phyloP scores from a whole-genome alignment of 108 stramenopile species.

The Cyclotella atomus region DNA sequence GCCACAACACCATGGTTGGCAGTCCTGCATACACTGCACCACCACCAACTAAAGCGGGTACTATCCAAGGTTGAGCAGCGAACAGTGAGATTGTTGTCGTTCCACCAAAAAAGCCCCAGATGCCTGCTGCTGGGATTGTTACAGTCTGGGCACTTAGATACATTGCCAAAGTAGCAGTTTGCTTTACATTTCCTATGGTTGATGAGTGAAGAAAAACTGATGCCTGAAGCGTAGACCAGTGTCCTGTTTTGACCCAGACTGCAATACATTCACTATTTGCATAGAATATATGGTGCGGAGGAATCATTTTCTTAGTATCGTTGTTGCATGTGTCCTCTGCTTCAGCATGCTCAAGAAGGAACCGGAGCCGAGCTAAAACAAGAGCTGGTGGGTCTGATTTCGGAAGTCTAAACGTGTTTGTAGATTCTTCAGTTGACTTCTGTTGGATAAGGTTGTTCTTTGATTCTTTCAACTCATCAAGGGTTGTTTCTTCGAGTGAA shows the following conservation, averaged over 20 bases:
- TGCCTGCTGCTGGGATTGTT: constrained; percentile 72
- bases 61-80: constrained; percentile 61
- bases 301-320: constrained; percentile 32
- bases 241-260: constrained; percentile 66
- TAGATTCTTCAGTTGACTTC: not conserved
- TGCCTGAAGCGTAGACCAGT: constrained; percentile 50
- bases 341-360: constrained; percentile 54
- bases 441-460: not conserved
- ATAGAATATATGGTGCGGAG: constrained; percentile 74
- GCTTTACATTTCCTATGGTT: constrained; percentile 75
- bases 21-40: constrained; percentile 70
- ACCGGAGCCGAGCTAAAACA: constrained; percentile 61
- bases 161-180: constrained; percentile 69
- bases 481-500: not conserved
- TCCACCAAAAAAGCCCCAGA: constrained; percentile 77
- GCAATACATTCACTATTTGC: constrained; percentile 90
- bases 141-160: constrained; percentile 64
- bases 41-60: constrained; percentile 76
- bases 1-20: constrained; percentile 59
- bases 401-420: constrained; percentile 26
- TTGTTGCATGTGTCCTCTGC: constrained; percentile 9
- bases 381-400: constrained; percentile 56
- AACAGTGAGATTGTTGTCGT: constrained; percentile 69
- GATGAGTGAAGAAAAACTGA: constrained; percentile 52
- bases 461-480: not conserved